These are phyloP conservation scores for Ciborinia camelliae DNA, from an alignment of 2,329 filamentous ascomycete species.

Conservation along the genomic window DNA sequence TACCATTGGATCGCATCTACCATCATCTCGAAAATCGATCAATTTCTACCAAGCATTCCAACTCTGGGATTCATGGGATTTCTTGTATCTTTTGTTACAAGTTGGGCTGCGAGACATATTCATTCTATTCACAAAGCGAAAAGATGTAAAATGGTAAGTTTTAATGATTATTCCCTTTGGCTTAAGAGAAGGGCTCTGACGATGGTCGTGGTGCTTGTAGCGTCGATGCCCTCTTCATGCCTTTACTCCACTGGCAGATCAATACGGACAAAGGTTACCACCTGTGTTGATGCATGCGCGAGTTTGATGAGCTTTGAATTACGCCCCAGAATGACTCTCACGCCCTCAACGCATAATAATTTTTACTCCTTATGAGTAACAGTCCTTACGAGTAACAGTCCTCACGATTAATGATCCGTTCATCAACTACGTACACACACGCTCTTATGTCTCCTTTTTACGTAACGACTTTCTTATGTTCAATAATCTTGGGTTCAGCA, in stretches of 20 bases:
- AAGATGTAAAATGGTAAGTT: slow-evolving; percentile 4
- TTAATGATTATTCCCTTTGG: background rate
- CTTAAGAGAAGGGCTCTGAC: background rate
- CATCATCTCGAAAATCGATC: background rate
- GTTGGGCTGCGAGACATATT: slow-evolving; percentile 26
- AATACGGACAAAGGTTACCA: background rate
- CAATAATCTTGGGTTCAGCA: background rate
- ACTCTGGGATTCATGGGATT: slow-evolving; percentile 29
- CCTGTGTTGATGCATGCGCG: background rate
- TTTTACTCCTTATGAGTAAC: background rate
- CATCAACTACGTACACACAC: background rate
- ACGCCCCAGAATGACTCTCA: background rate
- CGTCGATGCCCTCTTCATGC: slow-evolving; percentile 9
- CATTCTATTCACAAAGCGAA: background rate
- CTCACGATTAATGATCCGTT: too few species aligned
- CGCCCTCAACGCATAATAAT: background rate
- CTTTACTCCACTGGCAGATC: background rate
- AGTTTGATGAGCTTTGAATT: background rate
- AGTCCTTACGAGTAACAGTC: background rate
- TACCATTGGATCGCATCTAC: background rate
- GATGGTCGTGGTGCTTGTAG: background rate
- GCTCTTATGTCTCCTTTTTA: background rate
- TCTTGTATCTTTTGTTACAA: slow-evolving; percentile 25
- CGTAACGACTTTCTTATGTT: background rate
- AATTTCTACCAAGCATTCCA: slow-evolving; percentile 20